Evolutionary conservation across 768 basidiomycete species (phyloP).

Genomic region (Infundibulicybe gibba): DNA sequence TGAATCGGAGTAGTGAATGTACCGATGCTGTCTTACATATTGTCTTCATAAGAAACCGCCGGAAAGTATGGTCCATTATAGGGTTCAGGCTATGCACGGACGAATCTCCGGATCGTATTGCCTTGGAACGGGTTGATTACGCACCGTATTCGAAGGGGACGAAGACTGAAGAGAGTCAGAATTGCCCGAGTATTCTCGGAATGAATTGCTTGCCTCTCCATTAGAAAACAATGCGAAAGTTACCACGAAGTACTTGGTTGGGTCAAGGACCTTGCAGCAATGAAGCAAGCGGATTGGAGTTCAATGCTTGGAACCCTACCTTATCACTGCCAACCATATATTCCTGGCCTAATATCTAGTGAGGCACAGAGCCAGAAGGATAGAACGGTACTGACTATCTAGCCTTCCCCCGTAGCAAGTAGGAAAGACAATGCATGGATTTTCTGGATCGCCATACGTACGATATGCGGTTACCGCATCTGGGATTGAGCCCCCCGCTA

Average conservation of each 20-base stretch:
- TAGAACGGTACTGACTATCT: constrained; percentile 32
- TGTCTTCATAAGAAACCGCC: constrained; percentile 52
- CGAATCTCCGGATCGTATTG: background rate
- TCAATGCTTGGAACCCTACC: constrained; percentile 28
- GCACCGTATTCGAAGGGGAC: constrained; percentile 61
- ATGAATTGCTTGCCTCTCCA: constrained; percentile 39
- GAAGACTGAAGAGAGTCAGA: constrained; percentile 34
- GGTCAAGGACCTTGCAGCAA: constrained; percentile 38
- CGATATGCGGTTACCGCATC: constrained; percentile 56
- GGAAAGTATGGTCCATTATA: constrained; percentile 61
- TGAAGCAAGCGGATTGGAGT: too few species aligned
- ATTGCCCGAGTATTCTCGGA: background rate
- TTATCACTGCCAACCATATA: constrained; percentile 49
- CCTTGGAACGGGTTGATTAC: background rate
- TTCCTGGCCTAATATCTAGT: constrained; percentile 40
- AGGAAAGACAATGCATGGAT: constrained; percentile 56
- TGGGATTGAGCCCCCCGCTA: constrained; percentile 50
- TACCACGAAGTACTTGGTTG: constrained; percentile 49
- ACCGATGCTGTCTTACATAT: constrained; percentile 33
- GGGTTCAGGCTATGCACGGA: constrained; percentile 44
- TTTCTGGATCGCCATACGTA: constrained; percentile 46
- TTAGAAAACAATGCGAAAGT: constrained; percentile 57
- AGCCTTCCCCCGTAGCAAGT: constrained; percentile 54
- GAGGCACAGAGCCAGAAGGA: background rate
- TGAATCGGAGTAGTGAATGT: background rate